Conservation (phyloP, 139 green algal genomes). For the Pleodorina starrii region DNA sequence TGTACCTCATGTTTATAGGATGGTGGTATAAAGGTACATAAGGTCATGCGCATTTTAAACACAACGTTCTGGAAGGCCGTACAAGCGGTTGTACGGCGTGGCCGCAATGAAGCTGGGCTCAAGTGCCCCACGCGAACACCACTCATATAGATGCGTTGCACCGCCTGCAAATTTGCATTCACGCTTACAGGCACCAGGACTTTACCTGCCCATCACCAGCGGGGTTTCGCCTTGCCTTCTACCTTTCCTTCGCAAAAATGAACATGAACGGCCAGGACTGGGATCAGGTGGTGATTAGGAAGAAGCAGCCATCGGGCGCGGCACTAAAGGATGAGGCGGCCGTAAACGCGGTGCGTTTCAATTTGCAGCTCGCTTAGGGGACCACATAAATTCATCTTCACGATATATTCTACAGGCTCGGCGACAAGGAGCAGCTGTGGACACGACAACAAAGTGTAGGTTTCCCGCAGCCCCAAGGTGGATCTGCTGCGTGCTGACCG, state of each 20-base stretch:
- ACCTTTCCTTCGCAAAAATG: constrained; percentile 50
- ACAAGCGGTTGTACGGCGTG: background rate
- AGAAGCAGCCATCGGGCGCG: constrained; percentile 67
- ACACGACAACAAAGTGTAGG: constrained; percentile 81
- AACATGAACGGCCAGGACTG: constrained; percentile 73
- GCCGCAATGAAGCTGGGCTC: background rate
- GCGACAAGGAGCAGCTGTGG: constrained; percentile 66
- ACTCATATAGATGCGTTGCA: background rate
- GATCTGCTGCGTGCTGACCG: background rate
- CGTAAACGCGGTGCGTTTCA: constrained; percentile 72
- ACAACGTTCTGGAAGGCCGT: background rate
- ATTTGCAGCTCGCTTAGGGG: background rate
- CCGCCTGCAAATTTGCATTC: background rate
- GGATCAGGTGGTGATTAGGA: constrained; percentile 80
- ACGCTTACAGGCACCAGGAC: no score
- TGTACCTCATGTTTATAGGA: no score
- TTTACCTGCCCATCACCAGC: no score
- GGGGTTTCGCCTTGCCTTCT: background rate
- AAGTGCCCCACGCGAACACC: background rate
- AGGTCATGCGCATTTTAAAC: no score
- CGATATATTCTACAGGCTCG: constrained; percentile 56
- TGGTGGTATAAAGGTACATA: no score
- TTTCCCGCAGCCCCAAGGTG: background rate
- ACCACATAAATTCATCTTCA: background rate
- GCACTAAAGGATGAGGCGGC: constrained; percentile 62